Conservation (phyloP, 2,329 filamentous ascomycete species). For the Colletotrichum musicola region DNA sequence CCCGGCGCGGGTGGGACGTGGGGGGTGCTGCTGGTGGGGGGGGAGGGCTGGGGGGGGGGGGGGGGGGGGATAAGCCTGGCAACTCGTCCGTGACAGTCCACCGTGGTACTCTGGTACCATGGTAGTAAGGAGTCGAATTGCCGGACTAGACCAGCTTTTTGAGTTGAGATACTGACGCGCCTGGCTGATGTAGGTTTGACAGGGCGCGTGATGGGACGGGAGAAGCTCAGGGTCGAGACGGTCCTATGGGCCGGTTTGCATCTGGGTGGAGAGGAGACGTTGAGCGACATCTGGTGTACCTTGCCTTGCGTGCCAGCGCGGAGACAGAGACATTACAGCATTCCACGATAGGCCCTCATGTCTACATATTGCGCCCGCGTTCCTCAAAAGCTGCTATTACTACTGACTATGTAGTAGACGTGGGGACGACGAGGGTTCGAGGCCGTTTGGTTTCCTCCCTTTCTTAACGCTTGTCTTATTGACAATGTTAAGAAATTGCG, state of each 20-base stretch:
- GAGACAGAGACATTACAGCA: slow-evolving; percentile 27
- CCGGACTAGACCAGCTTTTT: neutral
- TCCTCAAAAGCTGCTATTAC: slow-evolving; percentile 2
- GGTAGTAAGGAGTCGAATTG: neutral
- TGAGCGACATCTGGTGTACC: slow-evolving; percentile 1
- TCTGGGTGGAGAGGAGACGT: slow-evolving; percentile 2
- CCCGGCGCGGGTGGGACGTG: no score
- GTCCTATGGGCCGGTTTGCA: slow-evolving; percentile 18
- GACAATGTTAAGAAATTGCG: neutral
- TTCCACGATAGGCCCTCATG: slow-evolving; percentile 16
- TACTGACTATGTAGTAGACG: neutral
- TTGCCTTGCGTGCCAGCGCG: slow-evolving; percentile 25
- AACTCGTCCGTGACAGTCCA: slow-evolving; percentile 3
- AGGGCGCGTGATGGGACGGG: slow-evolving; percentile 35
- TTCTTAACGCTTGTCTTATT: neutral
- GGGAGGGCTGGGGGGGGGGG: slow-evolving; percentile 18
- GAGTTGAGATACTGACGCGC: slow-evolving; percentile 1
- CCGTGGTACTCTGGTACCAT: neutral
- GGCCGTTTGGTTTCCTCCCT: slow-evolving; percentile 27
- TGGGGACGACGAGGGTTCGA: slow-evolving; percentile 2
- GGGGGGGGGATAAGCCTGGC: slow-evolving; percentile 27
- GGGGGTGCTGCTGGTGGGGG: slow-evolving; percentile 19
- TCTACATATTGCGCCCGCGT: slow-evolving; percentile 5
- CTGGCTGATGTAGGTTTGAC: slow-evolving; percentile 32
- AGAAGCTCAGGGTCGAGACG: slow-evolving; percentile 11